Conservation (phyloP, 2,329 filamentous ascomycete species). For the Stylonectria norvegica region DNA sequence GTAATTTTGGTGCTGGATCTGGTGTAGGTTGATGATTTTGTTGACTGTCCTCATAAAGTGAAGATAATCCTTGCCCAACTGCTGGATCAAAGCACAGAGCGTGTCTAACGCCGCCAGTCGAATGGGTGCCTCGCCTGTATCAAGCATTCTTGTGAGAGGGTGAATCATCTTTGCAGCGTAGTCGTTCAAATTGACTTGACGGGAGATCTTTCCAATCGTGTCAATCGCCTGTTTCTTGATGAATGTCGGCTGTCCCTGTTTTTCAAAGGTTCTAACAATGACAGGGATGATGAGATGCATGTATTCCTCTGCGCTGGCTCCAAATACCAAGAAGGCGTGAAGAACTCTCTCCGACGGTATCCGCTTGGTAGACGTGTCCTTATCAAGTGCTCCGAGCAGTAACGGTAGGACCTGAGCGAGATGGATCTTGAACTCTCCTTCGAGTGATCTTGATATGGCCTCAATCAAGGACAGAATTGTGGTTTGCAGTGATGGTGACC, state of each 20-base stretch:
- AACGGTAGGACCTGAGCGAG: conserved; percentile 82
- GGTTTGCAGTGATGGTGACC: conserved; percentile 73
- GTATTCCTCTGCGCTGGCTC: conserved; percentile 93
- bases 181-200: conserved; percentile 95
- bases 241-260: conserved; percentile 72
- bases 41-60: conserved; percentile 94
- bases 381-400: conserved; percentile 92
- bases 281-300: conserved; percentile 98
- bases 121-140: conserved; percentile 67
- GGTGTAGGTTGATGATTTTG: conserved; percentile 74
- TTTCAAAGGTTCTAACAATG: conserved; percentile 92
- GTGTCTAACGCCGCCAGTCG: conserved; percentile 87
- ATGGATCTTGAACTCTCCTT: conserved; percentile 98
- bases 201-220: conserved; percentile 87
- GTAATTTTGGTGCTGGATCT: conserved; percentile 87
- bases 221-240: conserved; percentile 89
- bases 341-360: conserved; percentile 84
- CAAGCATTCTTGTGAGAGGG: conserved; percentile 78
- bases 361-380: conserved; percentile 73
- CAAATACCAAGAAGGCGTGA: conserved; percentile 94
- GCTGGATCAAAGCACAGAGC: conserved; percentile 90
- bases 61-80: conserved; percentile 90
- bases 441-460: conserved; percentile 86
- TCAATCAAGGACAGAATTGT: conserved; percentile 93
- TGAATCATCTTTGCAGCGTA: conserved; percentile 97